A percentile compares a stretch with the other conserved stretches of the same genome.
phyloP scores from a whole-genome alignment of 2,329 filamentous ascomycete species.

The Pestalotiopsis sp. region DNA sequence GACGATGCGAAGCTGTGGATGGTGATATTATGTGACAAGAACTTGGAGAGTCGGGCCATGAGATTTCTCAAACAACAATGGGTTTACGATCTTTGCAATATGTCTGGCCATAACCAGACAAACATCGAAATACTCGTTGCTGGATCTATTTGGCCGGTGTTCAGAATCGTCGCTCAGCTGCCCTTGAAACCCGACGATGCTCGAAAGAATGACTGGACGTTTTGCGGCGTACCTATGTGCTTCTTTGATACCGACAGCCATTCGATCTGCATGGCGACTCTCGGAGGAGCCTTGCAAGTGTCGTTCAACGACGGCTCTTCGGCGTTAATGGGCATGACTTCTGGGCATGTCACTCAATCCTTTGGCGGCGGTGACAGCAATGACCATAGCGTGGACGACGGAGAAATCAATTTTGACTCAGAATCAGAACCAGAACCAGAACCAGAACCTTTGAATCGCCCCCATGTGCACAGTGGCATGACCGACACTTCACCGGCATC shows the following conservation, averaged over 20 bases:
- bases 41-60: neutral
- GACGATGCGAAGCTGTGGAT: neutral
- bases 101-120: neutral
- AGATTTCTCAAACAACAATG: neutral
- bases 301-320: neutral
- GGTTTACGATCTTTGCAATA: neutral
- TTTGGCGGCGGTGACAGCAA: neutral
- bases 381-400: neutral
- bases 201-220: neutral
- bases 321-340: neutral
- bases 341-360: neutral
- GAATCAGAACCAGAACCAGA: neutral
- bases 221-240: neutral
- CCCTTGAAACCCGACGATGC: neutral
- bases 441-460: neutral
- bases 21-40: neutral
- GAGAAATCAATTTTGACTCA: neutral
- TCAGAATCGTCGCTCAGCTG: neutral
- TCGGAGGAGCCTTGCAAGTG: neutral
- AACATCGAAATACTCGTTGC: neutral
- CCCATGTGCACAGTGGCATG: neutral
- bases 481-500: neutral
- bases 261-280: neutral
- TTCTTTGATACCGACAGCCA: neutral
- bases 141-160: neutral